Evolutionary conservation across 1,284 basidiomycete genomes (phyloP).

Genomic region (Melampsora americana): DNA sequence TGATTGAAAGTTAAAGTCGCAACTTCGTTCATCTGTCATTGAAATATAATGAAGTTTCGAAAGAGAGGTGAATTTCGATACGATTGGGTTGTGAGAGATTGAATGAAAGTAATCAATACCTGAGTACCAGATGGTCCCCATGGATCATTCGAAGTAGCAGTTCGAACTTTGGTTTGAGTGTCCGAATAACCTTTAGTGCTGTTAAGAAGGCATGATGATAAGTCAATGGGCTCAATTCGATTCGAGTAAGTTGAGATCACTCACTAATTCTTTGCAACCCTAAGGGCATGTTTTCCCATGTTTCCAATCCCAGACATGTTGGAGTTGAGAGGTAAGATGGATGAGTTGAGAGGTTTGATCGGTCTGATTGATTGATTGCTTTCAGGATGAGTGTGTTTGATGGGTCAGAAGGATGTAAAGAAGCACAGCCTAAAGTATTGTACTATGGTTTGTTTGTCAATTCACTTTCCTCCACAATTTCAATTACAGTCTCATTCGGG

Average conservation of each 20-base stretch:
- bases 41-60: background rate
- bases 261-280: slow-evolving; percentile 81
- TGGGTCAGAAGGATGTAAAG: too few species aligned
- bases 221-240: background rate
- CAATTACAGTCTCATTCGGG: too few species aligned
- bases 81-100: background rate
- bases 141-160: slow-evolving; percentile 99
- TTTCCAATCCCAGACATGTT: slow-evolving; percentile 44
- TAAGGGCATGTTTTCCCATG: slow-evolving; percentile 68
- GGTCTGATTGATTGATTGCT: background rate
- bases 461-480: too few species aligned
- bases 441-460: background rate
- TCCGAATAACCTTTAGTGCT: slow-evolving; percentile 86
- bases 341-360: background rate
- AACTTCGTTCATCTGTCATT: slow-evolving; percentile 83
- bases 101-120: slow-evolving; percentile 26
- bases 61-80: background rate
- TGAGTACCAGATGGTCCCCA: slow-evolving; percentile 97
- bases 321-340: background rate
- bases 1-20: slow-evolving; percentile 97
- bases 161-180: slow-evolving; percentile 84
- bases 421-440: background rate
- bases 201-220: background rate
- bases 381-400: too few species aligned
- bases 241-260: background rate